These are phyloP conservation scores for Pyracantha coccinea DNA, from an alignment of 331 rosid genomes.

Conservation along the genomic window DNA sequence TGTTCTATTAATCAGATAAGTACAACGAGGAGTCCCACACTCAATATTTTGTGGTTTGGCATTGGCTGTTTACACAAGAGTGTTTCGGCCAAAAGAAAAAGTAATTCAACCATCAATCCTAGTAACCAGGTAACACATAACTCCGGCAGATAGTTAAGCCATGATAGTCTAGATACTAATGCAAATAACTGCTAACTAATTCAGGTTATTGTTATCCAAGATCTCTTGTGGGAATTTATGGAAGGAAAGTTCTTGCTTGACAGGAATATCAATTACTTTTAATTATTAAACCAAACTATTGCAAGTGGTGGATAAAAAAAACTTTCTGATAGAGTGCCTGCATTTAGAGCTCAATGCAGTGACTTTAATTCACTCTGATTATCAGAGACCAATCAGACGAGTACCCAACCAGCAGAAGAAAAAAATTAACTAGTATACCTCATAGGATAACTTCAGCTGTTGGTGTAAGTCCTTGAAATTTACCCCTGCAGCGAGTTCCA, in stretches of 20 bases:
- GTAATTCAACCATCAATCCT: not conserved
- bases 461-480: conserved; percentile 56
- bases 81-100: not conserved
- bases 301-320: no score
- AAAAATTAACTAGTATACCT: conserved; percentile 37
- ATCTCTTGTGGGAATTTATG: not conserved
- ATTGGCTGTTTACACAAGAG: not conserved
- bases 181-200: not conserved
- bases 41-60: not conserved
- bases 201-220: no score
- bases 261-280: not conserved
- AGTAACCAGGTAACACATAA: not conserved
- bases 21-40: not conserved
- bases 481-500: conserved; percentile 80
- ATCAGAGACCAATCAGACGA: conserved; percentile 2
- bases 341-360: not conserved
- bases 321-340: no score
- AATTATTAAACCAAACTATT: not conserved
- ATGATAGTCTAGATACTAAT: not conserved
- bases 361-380: not conserved
- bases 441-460: conserved; percentile 53
- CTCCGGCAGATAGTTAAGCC: not conserved
- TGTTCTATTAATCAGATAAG: not conserved
- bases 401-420: not conserved
- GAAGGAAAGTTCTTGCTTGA: not conserved